Evolutionary conservation across 768 basidiomycete genomes (phyloP), one percentile per base, ranked within the genome.

Genomic region (Paxillus involutus): DNA sequence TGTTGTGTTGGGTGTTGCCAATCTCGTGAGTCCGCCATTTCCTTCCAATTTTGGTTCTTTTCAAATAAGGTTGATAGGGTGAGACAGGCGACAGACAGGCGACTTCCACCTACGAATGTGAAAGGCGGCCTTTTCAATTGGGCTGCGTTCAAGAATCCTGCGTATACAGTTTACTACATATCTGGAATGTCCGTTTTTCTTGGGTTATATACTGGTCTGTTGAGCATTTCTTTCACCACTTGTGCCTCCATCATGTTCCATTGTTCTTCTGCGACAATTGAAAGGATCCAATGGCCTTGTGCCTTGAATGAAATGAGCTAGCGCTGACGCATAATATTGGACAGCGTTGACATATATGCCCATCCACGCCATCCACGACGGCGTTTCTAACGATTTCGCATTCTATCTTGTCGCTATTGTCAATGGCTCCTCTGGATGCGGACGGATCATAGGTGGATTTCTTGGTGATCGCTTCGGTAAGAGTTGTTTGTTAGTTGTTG

Each of bases 371-470:
- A 66, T 72, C 0, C 63, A 68, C 11, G 69, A 76, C 7, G 84
- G 85, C 2, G 68, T 88, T 40, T 67, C 76, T 3, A 56, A 64
- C 0, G 68, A 78, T 36, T 79, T 88, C 47, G 71, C 82, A 0
- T 83, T 85, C 65, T 90, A 90, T 60, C 72, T 88, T 12, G 69
- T 88, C 10, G 74, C 88, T 0, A 80, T 91, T 48, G 81, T 83
- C 3, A 92, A 92, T 59, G 84, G 80, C 0, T 74, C 79, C 33
- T 86, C 85, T 1, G 71, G 82, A 2, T 71, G 87, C 26, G 89
- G 88, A 6, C 80, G 90, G 13, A 71, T 84, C 41, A 47, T 68
- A 2, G 75, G 77, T 0, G 88, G 88, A 9, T 47, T 76, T 26
- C 45, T 85, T 1, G 78, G 79, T 2, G 88, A 90, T 68, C 63